Base-by-base conservation (phyloP, 805 yeast genomes). In the Saturnispora gosingensis region DNA sequence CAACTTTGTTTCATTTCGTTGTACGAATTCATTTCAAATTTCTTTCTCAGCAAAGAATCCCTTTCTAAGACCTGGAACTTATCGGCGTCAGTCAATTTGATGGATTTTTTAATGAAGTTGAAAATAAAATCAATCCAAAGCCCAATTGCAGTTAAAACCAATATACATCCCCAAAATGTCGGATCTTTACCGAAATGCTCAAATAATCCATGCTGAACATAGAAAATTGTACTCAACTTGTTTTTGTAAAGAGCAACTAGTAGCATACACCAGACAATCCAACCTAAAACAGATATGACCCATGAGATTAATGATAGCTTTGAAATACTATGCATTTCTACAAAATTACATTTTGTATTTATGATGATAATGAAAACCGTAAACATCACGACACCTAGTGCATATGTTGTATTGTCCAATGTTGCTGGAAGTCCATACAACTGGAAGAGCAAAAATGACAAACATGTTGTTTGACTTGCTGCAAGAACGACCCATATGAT, bases 151-250 rank as follows among this genome's bases (percentile, higher is more conserved):
- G 73, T 64, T 18, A 85, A 63, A 1, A 82, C 73, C 30, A 88
- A 61, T 34, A 86, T 68, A 0, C 88, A 67, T 1, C 88, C 87
- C 98, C 98, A 93, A 80, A 89, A 91, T 0, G 86, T 75, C n/a
- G 72, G 64, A 62, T 93, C 97, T 20, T 57, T 67, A 22, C 98
- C 98, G 70, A 88, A 88, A 48, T 80, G 80, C 46, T 81, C 67
- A 53, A 75, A 72, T 46, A 93, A 71, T 2, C 93, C 95, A 54
- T 77, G 73, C 7, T 73, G 71, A 2, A 86, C 97, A 64, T 78
- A 86, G 66, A 79, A 89, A 13, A 86, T 85, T 50, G 78, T 69
- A 34, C 74, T 73, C 49, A 62, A 77, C 62, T 69, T 77, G 58
- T 62, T 67, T 60, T 67, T 71, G 64, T 87, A 84, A n/a, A 90